A percentile compares a stretch with the other conserved stretches of the same genome.
These are phyloP conservation scores for Tolypocladium ophioglossoides DNA, from an alignment of 2,329 filamentous ascomycete species.

Conservation along the genomic window DNA sequence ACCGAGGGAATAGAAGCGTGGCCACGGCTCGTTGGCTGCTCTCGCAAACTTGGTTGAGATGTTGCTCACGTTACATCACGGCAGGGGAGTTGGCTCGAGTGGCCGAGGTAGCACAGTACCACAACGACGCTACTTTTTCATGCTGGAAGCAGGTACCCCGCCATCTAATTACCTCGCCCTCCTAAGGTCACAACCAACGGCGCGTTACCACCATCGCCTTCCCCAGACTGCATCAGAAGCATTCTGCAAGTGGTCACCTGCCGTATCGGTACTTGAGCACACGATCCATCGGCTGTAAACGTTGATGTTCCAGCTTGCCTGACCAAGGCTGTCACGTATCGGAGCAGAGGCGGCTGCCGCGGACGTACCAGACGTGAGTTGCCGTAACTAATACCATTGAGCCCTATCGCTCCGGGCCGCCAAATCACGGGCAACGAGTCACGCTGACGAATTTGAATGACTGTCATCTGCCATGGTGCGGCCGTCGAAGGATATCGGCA, in stretches of 20 bases:
- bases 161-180: not conserved
- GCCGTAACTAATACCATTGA: no score
- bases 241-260: not conserved
- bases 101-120: not conserved
- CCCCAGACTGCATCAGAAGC: not conserved
- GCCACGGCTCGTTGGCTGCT: not conserved
- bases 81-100: not conserved
- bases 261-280: not conserved
- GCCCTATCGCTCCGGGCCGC: no score
- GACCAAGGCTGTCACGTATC: not conserved
- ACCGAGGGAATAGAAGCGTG: not conserved
- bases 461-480: no score
- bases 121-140: not conserved
- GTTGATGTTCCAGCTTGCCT: not conserved
- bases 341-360: no score
- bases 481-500: no score
- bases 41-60: not conserved
- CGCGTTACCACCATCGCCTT: not conserved
- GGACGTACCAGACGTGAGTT: no score
- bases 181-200: not conserved
- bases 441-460: no score
- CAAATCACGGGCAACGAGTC: no score
- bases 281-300: not conserved
- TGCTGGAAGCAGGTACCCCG: not conserved
- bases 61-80: not conserved